Evolutionary conservation across 192 early-diverging fungal genomes (phyloP).

Genomic region (Entrophospora sp.): DNA sequence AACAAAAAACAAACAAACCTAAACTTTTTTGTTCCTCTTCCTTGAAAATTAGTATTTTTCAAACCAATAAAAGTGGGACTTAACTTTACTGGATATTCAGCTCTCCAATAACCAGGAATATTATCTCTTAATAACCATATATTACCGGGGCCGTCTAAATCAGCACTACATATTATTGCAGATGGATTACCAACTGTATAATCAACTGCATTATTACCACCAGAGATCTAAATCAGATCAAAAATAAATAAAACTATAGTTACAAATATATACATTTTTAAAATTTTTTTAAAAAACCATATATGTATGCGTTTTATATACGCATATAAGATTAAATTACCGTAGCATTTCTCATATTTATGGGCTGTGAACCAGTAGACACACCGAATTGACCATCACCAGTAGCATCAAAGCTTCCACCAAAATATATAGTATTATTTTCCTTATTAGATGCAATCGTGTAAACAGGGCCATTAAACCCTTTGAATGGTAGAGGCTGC

Average conservation of each 20-base stretch:
- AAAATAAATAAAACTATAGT: background rate
- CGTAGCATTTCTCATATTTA: constrained; percentile 23
- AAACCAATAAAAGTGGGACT: constrained; percentile 59
- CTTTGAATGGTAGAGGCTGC: constrained; percentile 54
- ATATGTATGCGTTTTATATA: too few species aligned
- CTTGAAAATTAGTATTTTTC: constrained; percentile 46
- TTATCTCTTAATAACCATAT: constrained; percentile 58
- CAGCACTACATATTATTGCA: background rate
- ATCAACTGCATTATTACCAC: background rate
- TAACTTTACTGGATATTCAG: constrained; percentile 42
- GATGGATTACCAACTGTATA: background rate
- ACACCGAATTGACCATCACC: constrained; percentile 42
- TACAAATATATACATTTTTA: background rate
- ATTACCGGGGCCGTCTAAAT: constrained; percentile 1
- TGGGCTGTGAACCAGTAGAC: constrained; percentile 26
- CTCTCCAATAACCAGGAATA: constrained; percentile 60
- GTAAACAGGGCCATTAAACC: constrained; percentile 58
- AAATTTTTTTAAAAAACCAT: background rate
- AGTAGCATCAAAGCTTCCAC: constrained; percentile 59
- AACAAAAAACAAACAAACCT: constrained; percentile 24
- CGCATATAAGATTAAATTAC: constrained; percentile 20
- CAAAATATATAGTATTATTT: constrained; percentile 49
- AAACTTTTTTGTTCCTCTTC: constrained; percentile 58
- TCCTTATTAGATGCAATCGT: constrained; percentile 42
- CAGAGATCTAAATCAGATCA: constrained; percentile 1